Evolutionary conservation across 768 basidiomycete genomes (phyloP).

Genomic region (Psilocybe cyanescens): DNA sequence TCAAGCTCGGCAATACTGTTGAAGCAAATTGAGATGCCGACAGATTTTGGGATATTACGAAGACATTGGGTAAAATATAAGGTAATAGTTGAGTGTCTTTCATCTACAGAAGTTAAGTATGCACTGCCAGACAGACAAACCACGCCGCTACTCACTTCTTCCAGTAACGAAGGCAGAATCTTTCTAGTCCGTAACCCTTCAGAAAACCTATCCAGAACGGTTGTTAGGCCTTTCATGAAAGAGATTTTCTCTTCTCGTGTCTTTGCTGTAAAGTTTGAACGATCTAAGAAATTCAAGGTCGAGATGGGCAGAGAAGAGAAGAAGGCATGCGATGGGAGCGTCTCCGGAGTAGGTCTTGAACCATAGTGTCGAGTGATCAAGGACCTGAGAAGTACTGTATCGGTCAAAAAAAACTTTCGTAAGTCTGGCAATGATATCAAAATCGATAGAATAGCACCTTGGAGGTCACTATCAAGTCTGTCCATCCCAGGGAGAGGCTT

Average conservation of each 20-base stretch:
- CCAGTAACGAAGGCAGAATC: constrained; percentile 88
- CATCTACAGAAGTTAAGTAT: constrained; percentile 54
- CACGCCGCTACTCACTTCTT: constrained; percentile 64
- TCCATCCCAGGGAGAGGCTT: constrained; percentile 66
- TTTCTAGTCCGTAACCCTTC: constrained; percentile 87
- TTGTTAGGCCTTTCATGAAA: constrained; percentile 88
- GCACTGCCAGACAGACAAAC: not conserved
- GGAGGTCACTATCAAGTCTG: constrained; percentile 70
- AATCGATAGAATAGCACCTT: constrained; percentile 47
- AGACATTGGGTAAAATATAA: constrained; percentile 95
- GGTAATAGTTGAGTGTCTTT: constrained; percentile 93
- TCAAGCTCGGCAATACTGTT: constrained; percentile 83
- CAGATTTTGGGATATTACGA: constrained; percentile 81
- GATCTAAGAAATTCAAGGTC: constrained; percentile 94
- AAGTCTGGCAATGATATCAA: constrained; percentile 7
- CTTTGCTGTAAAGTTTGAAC: constrained; percentile 94
- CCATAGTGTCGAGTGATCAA: constrained; percentile 82
- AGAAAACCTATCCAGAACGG: constrained; percentile 83
- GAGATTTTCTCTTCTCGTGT: constrained; percentile 95
- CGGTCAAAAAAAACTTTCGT: not conserved
- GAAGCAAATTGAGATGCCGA: constrained; percentile 81
- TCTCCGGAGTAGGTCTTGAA: constrained; percentile 74
- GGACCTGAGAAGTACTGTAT: constrained; percentile 74
- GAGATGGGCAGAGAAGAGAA: constrained; percentile 96
- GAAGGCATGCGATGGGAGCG: constrained; percentile 84